Base-by-base conservation (phyloP, 345 rosid genomes). In the Ceriops decandra region DNA sequence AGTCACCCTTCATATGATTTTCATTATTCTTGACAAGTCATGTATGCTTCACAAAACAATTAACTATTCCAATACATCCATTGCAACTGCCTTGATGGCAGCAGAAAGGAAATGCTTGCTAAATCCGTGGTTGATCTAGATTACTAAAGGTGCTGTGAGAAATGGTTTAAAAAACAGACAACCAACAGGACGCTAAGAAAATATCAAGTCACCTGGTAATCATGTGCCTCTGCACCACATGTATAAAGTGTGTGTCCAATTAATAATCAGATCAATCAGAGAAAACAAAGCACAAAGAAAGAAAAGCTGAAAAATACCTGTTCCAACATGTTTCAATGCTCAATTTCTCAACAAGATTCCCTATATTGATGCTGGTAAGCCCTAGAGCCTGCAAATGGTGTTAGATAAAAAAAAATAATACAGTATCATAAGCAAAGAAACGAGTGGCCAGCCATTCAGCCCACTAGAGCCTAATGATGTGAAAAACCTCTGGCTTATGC, bases 401-500 rank as follows among this genome's bases (percentile, higher is more conserved):
- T 36, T 8, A 36, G 46, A 71, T 46, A 65, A 60, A 69, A 73
- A 22, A 72, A 54, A 36, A 24, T 36, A 54, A 52, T 27, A 66
- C 61, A 28, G 54, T 21, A 67, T 11, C 15, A 62, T 36, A 46
- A 5, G 33, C 26, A 13, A 21, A 56, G 10, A 68, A 70, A 56
- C 15, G 11, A 57, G 30, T 20, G 21, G 52, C n/a, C 26, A 47
- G 57, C 67, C 36, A 54, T 47, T 63, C 21, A 36, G 47, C 28
- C 2, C 26, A 52, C 4, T 59, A 15, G 19, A 36, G 38, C 42
- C 21, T 52, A 73, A 32, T 46, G 49, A 51, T 28, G 64, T 32
- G 61, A 80, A 81, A 69, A 67, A 90, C 96, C 97, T 87, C 97
- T 53, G 89, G 85, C 57, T 87, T 97, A 66, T 85, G 79, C 72